Evolutionary conservation across 805 yeast genomes (phyloP).

Genomic region (Teunomyces barrocoloradensis): DNA sequence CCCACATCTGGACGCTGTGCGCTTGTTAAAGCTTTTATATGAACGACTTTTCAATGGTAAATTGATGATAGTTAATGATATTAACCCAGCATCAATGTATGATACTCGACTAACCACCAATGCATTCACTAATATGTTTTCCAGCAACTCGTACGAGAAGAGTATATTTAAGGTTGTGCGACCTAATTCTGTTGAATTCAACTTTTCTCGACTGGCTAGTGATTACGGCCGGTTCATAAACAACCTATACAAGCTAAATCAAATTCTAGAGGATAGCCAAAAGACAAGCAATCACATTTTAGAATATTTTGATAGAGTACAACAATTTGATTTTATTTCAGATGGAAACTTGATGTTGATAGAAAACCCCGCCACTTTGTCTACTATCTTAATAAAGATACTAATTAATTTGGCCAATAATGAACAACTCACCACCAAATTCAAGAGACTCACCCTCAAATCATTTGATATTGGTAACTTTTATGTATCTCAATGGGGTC

Average conservation of each 20-base stretch:
- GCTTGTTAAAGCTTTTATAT: conserved; percentile 11
- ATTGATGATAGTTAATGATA: conserved; percentile 11
- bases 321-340: conserved; percentile 21
- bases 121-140: conserved; percentile 13
- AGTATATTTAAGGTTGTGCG: conserved; percentile 14
- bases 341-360: conserved; percentile 26
- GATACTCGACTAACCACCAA: conserved; percentile 13
- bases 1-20: background rate
- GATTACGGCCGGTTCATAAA: conserved; percentile 21
- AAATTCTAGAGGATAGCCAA: conserved; percentile 13
- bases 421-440: conserved; percentile 15
- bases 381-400: conserved; percentile 27
- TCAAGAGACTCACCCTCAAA: conserved; percentile 21
- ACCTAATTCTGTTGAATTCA: conserved; percentile 20
- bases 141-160: conserved; percentile 1
- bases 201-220: conserved; percentile 18
- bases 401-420: conserved; percentile 19
- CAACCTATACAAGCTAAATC: conserved; percentile 19
- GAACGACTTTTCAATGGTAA: conserved; percentile 20
- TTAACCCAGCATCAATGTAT: background rate
- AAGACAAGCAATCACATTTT: background rate
- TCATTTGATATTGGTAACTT: conserved; percentile 36
- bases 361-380: conserved; percentile 32
- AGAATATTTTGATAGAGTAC: conserved; percentile 14
- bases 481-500: conserved; percentile 31